phyloP scores from a whole-genome alignment of 768 basidiomycete genomes.

The Clitopilus passeckerianus region DNA sequence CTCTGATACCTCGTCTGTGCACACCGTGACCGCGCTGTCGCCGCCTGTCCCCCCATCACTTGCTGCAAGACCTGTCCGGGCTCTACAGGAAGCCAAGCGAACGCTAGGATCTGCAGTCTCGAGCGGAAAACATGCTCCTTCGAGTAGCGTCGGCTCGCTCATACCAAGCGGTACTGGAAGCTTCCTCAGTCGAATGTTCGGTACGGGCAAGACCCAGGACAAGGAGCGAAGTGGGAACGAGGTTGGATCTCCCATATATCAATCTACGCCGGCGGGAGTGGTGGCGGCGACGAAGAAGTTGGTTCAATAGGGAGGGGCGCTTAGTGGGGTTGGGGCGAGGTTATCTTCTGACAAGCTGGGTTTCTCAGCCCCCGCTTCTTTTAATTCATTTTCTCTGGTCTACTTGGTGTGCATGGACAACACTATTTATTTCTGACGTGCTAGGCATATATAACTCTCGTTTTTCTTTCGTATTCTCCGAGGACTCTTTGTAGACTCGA shows the following conservation, averaged over 20 bases:
- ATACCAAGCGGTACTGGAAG: slow-evolving; percentile 32
- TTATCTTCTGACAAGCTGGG: background rate
- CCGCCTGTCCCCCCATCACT: slow-evolving; percentile 16
- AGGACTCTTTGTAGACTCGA: background rate
- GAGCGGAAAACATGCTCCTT: slow-evolving; percentile 7
- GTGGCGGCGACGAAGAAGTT: slow-evolving; percentile 4
- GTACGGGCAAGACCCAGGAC: slow-evolving; percentile 39
- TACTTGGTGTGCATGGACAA: slow-evolving; percentile 7
- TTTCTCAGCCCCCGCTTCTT: slow-evolving; percentile 6
- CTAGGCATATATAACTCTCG: slow-evolving; percentile 19
- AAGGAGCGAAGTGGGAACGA: slow-evolving; percentile 18
- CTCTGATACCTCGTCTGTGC: slow-evolving; percentile 48
- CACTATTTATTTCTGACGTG: slow-evolving; percentile 10
- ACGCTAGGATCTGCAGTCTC: slow-evolving; percentile 7
- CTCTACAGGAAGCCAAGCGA: slow-evolving; percentile 5
- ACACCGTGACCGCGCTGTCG: slow-evolving; percentile 35
- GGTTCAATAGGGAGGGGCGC: slow-evolving; percentile 8
- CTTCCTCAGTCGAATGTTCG: slow-evolving; percentile 76
- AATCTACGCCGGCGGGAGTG: slow-evolving; percentile 18
- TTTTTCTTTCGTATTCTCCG: background rate
- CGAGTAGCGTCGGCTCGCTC: slow-evolving; percentile 21
- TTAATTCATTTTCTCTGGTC: slow-evolving; percentile 10
- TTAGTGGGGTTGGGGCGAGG: background rate
- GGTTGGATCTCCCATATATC: slow-evolving; percentile 24
- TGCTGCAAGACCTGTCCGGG: slow-evolving; percentile 8